These are phyloP conservation scores for Hortiboletus campestris DNA, from an alignment of 768 basidiomycete species.

Conservation along the genomic window DNA sequence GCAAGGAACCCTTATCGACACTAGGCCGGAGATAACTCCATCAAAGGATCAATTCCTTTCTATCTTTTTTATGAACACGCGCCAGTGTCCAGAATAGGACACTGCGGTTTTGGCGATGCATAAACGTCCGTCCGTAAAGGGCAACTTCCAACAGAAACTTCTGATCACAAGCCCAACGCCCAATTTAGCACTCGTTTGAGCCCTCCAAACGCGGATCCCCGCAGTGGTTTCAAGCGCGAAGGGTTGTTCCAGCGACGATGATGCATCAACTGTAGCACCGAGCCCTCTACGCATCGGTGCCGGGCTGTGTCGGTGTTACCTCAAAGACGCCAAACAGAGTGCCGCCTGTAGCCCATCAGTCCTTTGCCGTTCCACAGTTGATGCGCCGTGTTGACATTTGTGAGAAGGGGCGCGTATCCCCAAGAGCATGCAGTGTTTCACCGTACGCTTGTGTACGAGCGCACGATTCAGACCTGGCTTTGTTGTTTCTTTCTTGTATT, in stretches of 20 bases:
- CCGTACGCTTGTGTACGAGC: not conserved
- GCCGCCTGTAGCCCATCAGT: not conserved
- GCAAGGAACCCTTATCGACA: conserved; percentile 5
- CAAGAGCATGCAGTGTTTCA: conserved; percentile 8
- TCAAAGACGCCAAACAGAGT: conserved; percentile 2
- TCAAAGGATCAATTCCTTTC: conserved; percentile 3
- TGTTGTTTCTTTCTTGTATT: conserved; percentile 17
- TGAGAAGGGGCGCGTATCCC: conserved; percentile 5
- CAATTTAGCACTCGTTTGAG: conserved; percentile 21
- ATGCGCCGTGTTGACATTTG: conserved; percentile 4
- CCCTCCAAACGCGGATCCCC: conserved; percentile 18
- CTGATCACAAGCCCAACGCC: conserved; percentile 15
- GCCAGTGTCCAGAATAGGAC: conserved; percentile 8
- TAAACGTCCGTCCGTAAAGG: conserved; percentile 18
- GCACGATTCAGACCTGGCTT: too few species aligned
- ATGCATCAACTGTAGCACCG: conserved; percentile 9
- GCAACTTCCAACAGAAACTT: conserved; percentile 32
- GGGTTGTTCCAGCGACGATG: conserved; percentile 6
- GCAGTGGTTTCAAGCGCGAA: not conserved
- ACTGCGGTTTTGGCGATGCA: conserved; percentile 6
- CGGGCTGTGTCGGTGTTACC: conserved; percentile 16
- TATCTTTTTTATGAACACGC: conserved; percentile 6
- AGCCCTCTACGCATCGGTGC: conserved; percentile 11
- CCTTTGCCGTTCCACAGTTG: not conserved
- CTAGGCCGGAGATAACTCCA: conserved; percentile 15